A percentile compares a stretch with the other conserved stretches of the same genome.
Conservation (phyloP, 2,329 filamentous ascomycete genomes). For the Epichloe gansuensis region DNA sequence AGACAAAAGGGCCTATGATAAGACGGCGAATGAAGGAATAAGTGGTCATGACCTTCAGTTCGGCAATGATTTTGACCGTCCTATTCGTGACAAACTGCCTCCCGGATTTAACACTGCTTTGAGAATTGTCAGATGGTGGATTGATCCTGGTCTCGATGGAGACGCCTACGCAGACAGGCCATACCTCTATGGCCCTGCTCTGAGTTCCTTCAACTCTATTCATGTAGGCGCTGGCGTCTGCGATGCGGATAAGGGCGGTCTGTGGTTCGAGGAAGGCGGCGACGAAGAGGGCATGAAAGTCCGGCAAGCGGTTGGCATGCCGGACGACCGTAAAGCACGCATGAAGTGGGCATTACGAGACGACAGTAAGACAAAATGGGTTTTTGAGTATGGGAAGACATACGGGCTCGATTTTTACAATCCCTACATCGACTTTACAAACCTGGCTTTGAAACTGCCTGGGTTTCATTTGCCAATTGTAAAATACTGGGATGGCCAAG, state of each 20-base stretch:
- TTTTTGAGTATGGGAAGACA: slow-evolving; percentile 39
- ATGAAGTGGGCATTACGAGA: slow-evolving; percentile 45
- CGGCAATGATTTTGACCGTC: slow-evolving; percentile 89
- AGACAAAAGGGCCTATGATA: slow-evolving; percentile 5
- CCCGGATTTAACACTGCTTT: slow-evolving; percentile 78
- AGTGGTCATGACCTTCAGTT: slow-evolving; percentile 67
- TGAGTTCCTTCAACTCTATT: slow-evolving; percentile 69
- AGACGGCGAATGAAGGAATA: slow-evolving; percentile 33
- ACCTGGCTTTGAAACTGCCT: slow-evolving; percentile 58
- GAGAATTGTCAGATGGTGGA: slow-evolving; percentile 75
- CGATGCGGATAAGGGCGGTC: slow-evolving; percentile 34
- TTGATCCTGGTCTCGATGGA: slow-evolving; percentile 82
- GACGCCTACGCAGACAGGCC: slow-evolving; percentile 81
- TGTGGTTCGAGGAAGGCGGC: slow-evolving; percentile 54
- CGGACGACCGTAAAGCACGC: slow-evolving; percentile 37
- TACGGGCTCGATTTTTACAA: slow-evolving; percentile 68
- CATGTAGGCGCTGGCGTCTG: slow-evolving; percentile 45
- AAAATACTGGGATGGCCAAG: slow-evolving; percentile 70
- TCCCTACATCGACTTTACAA: slow-evolving; percentile 74
- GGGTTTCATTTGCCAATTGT: slow-evolving; percentile 62
- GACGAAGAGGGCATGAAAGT: slow-evolving; percentile 39
- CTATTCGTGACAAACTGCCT: slow-evolving; percentile 74
- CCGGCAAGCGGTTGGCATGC: slow-evolving; percentile 36
- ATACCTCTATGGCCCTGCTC: slow-evolving; percentile 70
- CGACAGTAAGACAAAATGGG: slow-evolving; percentile 36